Evolutionary conservation across 305 asterid species (phyloP), one percentile per base, ranked within the genome.

Genomic region (Fraxinus sp.): DNA sequence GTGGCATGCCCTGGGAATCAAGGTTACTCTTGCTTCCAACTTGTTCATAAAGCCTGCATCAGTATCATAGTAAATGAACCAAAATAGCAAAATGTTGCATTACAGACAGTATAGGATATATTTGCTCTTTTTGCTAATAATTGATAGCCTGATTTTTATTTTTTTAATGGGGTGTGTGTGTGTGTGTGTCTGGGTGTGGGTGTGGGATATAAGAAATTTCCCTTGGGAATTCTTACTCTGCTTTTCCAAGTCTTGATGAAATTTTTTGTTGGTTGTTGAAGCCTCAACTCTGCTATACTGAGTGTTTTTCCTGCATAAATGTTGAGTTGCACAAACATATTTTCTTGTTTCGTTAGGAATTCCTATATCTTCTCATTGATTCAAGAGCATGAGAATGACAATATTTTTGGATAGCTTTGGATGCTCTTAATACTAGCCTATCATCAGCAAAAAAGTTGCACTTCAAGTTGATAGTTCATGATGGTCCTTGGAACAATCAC

Each of bases 1-100:
- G 79, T 89, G 90, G 90, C 88, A 87, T 78, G 75, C 89, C 78
- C 85, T 85, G 33, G 90, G 90, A 85, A 85, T 90, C 84, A 94
- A 93, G 97, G 98, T 94, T 52, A 30, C 64, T 70, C 78, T 49
- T 55, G 5, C 33, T 74, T 83, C 82, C 80, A 41, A 64, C 74
- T 80, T 39, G 7, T 76, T 43, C 52, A 55, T 26, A 11, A 74
- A 3, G 36, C 46, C 43, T 13, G 71, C 30, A 64, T 64, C 28
- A 62, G 71, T 22, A 62, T 49, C 59, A 55, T n/a, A 5, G 64
- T 55, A 55, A 55, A 55, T 55, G 64, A 55, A 55, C 64, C 64
- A 55, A 16, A 55, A n/a, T 55, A 55, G 64, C 64, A 55, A 55
- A 55, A 55, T 55, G 64, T 55, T 55, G 22, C 62, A 16, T 14